phyloP scores from a whole-genome alignment of 345 rosid genomes.

The Bruguiera gymnorhiza region DNA sequence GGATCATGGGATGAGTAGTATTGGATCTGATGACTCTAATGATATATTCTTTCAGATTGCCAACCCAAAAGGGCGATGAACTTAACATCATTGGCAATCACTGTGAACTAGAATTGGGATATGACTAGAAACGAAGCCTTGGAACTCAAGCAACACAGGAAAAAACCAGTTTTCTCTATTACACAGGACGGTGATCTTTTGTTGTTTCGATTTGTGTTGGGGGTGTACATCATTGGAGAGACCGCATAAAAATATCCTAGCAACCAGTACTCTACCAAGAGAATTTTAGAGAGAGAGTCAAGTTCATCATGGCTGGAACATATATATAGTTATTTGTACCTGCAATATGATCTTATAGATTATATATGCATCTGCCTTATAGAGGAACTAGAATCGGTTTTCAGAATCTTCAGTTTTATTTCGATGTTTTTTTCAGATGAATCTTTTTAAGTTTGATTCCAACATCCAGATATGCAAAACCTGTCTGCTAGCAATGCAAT shows the following conservation, averaged over 20 bases:
- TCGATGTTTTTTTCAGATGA: no score
- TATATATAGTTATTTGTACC: neutral
- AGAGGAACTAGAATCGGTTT: neutral
- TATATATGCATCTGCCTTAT: neutral
- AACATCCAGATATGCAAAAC: no score
- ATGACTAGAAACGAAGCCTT: neutral
- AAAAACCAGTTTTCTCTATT: neutral
- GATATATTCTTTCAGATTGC: conserved; percentile 58
- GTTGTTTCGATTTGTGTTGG: conserved; percentile 3
- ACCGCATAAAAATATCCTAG: neutral
- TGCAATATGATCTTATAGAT: neutral
- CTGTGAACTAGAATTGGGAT: neutral
- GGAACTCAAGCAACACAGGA: conserved; percentile 14
- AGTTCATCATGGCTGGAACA: neutral
- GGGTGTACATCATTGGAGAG: neutral
- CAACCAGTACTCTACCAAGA: neutral
- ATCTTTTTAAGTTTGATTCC: no score
- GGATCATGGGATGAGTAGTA: conserved; percentile 30
- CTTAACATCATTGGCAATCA: neutral
- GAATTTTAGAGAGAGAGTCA: neutral
- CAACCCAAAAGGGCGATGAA: conserved; percentile 60
- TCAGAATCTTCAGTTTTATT: no score
- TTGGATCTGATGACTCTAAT: conserved; percentile 27
- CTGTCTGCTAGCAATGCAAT: no score
- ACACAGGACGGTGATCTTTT: neutral